Base-by-base conservation (phyloP, 1,139 yeast genomes). In the Hanseniaspora uvarum region DNA sequence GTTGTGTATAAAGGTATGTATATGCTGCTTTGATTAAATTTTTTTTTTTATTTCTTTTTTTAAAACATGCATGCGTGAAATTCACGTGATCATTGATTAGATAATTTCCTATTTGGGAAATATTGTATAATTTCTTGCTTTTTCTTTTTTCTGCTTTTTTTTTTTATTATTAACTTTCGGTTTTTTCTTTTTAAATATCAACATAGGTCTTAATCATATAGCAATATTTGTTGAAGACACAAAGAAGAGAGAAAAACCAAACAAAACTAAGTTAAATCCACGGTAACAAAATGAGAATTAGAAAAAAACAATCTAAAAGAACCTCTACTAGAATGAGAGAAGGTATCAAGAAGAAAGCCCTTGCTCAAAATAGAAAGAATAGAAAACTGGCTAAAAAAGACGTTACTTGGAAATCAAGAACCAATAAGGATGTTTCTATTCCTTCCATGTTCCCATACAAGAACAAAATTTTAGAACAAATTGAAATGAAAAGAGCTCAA, bases 361-460 rank as follows among this genome's bases (percentile, higher is more conserved):
- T 92, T 46, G 96, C 97, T 24, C 94, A 89, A 63, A 77, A 83
- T 62, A 80, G 95, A 70, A 92, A 92, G 68, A 85, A 85, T 66
- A 79, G 77, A 62, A 92, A 92, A 71, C 61, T 40, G 69, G 78
- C 95, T 34, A 92, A 92, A 76, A 88, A 80, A 67, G 96, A 89
- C 67, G 80, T 80, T 7, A 89, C 97, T 14, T 92, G 98, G 98
- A 87, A 79, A 68, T 85, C 95, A 36, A 80, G 83, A 66, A 71
- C 72, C 56, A 79, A 80, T 64, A 89, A 86, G 70, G 96, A 88
- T 67, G 89, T 89, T 8, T 96, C 96, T 61, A 92, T 92, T 62
- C 99, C 99, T 55, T 74, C 95, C 50, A 82, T 83, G 61, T 92
- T 88, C 76, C 98, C 97, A 36, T 89, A 87, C 72, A 92, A 89